phyloP scores from a whole-genome alignment of 2,329 filamentous ascomycete genomes.

The Paraconiothyrium sp. region DNA sequence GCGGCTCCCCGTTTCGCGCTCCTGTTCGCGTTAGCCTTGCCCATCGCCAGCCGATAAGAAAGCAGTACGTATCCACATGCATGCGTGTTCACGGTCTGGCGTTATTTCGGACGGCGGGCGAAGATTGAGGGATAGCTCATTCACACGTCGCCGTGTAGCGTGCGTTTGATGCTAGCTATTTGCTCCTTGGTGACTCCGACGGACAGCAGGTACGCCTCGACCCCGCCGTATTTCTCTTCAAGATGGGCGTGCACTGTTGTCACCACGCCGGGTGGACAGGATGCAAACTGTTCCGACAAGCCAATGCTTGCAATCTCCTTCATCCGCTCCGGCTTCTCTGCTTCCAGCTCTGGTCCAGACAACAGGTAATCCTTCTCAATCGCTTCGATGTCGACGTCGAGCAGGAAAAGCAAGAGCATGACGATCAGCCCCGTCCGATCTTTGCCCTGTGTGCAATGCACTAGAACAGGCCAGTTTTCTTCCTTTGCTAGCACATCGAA shows the following conservation, averaged over 20 bases:
- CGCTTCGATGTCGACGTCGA: constrained; percentile 65
- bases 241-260: constrained; percentile 66
- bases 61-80: constrained; percentile 8
- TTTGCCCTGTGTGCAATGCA: constrained; percentile 92
- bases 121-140: neutral
- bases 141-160: constrained; percentile 37
- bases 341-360: constrained; percentile 68
- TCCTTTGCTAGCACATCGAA: constrained; percentile 61
- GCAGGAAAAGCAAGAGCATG: constrained; percentile 72
- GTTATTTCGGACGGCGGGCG: neutral
- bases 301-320: constrained; percentile 76
- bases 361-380: constrained; percentile 77
- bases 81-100: neutral
- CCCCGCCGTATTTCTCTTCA: constrained; percentile 69
- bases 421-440: constrained; percentile 81
- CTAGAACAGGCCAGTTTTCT: constrained; percentile 68
- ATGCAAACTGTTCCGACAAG: constrained; percentile 72
- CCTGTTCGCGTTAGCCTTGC: constrained; percentile 8
- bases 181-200: constrained; percentile 62
- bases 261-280: constrained; percentile 73
- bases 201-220: constrained; percentile 70
- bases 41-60: neutral
- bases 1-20: constrained; percentile 11
- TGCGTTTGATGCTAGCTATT: constrained; percentile 45
- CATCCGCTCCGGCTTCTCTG: constrained; percentile 71